phyloP scores from a whole-genome alignment of 371 early-diverging fungal species.

The Polyrhizophydium stewartii region DNA sequence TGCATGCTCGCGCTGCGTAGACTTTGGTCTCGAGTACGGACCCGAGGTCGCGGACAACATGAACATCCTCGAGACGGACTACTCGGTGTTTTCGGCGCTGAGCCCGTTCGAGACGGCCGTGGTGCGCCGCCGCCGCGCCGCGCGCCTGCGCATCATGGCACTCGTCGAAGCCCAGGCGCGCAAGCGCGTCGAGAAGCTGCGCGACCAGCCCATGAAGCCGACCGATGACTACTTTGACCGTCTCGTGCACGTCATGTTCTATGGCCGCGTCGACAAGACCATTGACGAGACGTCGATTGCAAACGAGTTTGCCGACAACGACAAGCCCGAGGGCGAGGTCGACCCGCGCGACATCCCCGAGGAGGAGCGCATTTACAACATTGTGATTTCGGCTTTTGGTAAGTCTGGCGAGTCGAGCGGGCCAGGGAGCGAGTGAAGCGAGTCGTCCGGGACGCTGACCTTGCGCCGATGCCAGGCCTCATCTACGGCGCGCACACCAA shows the following conservation, averaged over 20 bases:
- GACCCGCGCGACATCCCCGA: neutral
- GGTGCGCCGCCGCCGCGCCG: neutral
- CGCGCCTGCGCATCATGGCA: neutral
- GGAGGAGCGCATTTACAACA: neutral
- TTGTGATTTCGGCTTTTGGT: no score
- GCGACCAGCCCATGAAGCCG: no score
- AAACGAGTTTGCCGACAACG: no score
- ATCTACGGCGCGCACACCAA: constrained; percentile 5
- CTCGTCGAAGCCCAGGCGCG: neutral
- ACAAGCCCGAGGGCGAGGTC: no score
- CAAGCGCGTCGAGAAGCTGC: neutral
- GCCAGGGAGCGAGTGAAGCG: no score
- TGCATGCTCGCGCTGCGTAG: no score
- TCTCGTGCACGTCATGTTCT: no score
- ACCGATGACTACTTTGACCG: neutral
- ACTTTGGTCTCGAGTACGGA: no score
- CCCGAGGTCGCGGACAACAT: constrained; percentile 1
- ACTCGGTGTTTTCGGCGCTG: neutral
- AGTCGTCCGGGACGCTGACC: neutral
- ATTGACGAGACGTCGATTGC: no score
- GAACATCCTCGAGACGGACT: neutral
- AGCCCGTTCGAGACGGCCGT: neutral
- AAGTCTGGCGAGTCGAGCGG: no score
- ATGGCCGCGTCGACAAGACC: no score
- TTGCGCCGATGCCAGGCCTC: neutral